Conservation (phyloP, 352 stramenopile genomes). For the Pythium chondricola region DNA sequence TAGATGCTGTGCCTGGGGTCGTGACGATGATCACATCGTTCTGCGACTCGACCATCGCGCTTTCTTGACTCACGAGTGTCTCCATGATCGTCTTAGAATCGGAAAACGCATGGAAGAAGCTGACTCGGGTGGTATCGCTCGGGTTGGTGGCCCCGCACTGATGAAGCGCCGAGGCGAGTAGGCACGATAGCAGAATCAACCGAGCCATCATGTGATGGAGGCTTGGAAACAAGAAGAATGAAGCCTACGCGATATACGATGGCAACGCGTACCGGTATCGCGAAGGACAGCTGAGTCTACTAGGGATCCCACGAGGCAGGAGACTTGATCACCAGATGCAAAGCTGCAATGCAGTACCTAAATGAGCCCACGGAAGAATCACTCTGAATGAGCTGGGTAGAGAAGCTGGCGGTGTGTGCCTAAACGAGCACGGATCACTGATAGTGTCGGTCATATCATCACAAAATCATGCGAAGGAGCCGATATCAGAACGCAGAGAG, state of each 20-base stretch:
- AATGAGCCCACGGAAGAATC: too few relatives aligned
- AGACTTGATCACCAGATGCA: too few relatives aligned
- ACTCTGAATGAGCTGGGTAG: too few relatives aligned
- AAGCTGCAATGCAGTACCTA: too few relatives aligned
- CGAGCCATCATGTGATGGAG: neutral
- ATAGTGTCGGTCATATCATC: neutral
- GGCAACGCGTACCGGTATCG: too few relatives aligned
- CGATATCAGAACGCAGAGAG: slow-evolving; percentile 4
- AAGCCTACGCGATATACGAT: neutral
- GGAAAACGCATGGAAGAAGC: slow-evolving; percentile 10
- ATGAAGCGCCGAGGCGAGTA: neutral
- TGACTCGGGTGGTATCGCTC: slow-evolving; percentile 2
- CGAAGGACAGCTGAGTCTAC: too few relatives aligned
- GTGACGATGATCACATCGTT: slow-evolving; percentile 13
- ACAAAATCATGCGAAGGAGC: too few relatives aligned
- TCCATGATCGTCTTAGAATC: neutral
- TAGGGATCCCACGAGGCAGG: too few relatives aligned
- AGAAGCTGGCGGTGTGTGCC: too few relatives aligned
- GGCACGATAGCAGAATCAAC: neutral
- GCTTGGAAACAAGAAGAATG: neutral
- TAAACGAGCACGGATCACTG: neutral
- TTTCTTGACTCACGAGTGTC: neutral
- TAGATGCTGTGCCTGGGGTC: neutral
- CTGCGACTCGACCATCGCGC: neutral
- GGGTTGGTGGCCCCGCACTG: neutral